Percentiles rank a stretch among this genome's conserved stretches.
These are phyloP conservation scores for Magnaporthiopsis poae DNA, from an alignment of 2,329 filamentous ascomycete species.

Conservation along the genomic window DNA sequence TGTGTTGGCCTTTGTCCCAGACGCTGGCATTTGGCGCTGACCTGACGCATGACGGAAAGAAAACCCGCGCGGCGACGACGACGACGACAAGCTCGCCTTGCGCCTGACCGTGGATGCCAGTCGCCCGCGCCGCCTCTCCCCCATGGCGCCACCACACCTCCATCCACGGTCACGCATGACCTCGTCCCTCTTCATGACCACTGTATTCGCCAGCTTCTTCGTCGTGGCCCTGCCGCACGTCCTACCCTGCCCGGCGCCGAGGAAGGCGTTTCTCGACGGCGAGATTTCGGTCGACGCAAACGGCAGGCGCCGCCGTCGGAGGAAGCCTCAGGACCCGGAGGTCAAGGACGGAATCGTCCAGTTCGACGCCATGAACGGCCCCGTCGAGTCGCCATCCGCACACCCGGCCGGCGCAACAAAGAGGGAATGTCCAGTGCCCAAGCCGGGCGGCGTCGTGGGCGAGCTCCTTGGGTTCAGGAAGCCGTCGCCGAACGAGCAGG, in stretches of 20 bases:
- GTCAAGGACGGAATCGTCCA: conserved; percentile 38
- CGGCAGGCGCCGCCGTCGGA: conserved; percentile 34
- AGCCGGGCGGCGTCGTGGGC: conserved; percentile 58
- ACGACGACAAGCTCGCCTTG: not conserved
- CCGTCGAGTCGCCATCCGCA: not conserved
- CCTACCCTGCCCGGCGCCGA: conserved; percentile 79
- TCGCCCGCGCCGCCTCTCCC: not conserved
- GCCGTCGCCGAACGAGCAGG: not conserved
- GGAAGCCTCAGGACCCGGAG: conserved; percentile 20
- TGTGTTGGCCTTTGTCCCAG: not conserved
- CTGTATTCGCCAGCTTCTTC: conserved; percentile 77
- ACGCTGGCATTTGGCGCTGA: not conserved
- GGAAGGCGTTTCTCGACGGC: conserved; percentile 65
- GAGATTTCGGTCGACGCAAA: conserved; percentile 31
- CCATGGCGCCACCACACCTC: conserved; percentile 76
- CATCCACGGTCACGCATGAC: conserved; percentile 91
- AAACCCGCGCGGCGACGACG: not conserved
- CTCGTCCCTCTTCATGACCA: conserved; percentile 89
- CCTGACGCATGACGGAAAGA: not conserved
- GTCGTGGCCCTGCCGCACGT: conserved; percentile 86
- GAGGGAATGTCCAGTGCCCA: conserved; percentile 84
- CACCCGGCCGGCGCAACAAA: conserved; percentile 20
- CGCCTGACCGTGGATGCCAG: not conserved
- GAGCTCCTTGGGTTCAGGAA: conserved; percentile 52
- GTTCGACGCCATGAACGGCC: conserved; percentile 31